Evolutionary conservation across 805 yeast genomes (phyloP).

Genomic region (Helenozyma baotianmanensis): DNA sequence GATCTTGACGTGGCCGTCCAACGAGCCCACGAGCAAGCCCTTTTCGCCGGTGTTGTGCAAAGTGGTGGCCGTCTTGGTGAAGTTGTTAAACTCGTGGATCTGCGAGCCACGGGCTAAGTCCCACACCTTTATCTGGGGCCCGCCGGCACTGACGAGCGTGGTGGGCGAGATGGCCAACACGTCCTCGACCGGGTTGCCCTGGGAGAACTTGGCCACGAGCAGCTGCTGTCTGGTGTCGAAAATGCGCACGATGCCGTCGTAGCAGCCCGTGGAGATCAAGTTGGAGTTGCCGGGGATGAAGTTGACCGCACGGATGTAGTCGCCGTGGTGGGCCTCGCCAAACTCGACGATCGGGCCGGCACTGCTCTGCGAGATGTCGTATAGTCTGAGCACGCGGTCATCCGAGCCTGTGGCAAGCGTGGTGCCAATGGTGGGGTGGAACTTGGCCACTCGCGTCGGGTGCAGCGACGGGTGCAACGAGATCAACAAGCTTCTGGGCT

Average conservation of each 20-base stretch:
- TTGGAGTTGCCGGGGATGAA: constrained; percentile 75
- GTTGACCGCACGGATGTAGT: constrained; percentile 79
- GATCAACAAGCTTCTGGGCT: constrained; percentile 73
- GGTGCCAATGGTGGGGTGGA: constrained; percentile 73
- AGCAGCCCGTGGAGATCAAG: constrained; percentile 87
- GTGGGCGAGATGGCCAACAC: constrained; percentile 71
- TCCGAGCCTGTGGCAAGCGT: constrained; percentile 85
- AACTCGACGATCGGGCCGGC: constrained; percentile 68
- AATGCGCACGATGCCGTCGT: constrained; percentile 80
- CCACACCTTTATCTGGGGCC: constrained; percentile 84
- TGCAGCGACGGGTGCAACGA: constrained; percentile 78
- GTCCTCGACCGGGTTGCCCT: constrained; percentile 78
- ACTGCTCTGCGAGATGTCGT: constrained; percentile 74
- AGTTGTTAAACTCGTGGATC: constrained; percentile 71
- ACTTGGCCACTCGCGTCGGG: constrained; percentile 91
- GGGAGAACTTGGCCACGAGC: constrained; percentile 64
- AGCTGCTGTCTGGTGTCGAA: constrained; percentile 70
- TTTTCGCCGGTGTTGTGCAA: constrained; percentile 67
- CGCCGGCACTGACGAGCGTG: constrained; percentile 75
- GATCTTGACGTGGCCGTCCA: constrained; percentile 96
- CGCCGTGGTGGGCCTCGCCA: constrained; percentile 63
- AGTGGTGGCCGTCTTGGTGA: constrained; percentile 90
- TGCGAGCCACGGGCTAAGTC: constrained; percentile 76
- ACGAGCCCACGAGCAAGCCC: constrained; percentile 87
- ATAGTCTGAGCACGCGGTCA: constrained; percentile 79